Conservation (phyloP, 176 grass and related monocot species). For the Oryza glaberrima region DNA sequence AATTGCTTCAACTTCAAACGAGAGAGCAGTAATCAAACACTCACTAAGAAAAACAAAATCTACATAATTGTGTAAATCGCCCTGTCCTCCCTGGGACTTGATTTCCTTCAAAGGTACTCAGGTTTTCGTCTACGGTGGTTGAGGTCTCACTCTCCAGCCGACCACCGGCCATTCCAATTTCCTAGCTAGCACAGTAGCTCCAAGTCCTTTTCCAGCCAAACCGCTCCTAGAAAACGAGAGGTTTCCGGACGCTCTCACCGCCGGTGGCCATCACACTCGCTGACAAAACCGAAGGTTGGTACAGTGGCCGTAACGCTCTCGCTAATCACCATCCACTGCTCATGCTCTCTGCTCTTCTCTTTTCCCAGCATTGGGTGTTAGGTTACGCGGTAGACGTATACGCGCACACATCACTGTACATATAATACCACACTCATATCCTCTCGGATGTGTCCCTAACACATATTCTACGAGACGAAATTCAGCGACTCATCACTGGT, state of each 20-base stretch:
- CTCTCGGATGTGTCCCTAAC: too few relatives aligned
- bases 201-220: neutral
- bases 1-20: too few relatives aligned
- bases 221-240: neutral
- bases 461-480: too few relatives aligned
- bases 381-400: too few relatives aligned
- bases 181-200: neutral
- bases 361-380: neutral
- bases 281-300: neutral
- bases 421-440: too few relatives aligned
- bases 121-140: constrained; percentile 20
- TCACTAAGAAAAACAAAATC: neutral
- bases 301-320: neutral
- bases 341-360: neutral
- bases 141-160: constrained; percentile 19
- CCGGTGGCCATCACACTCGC: neutral
- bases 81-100: neutral
- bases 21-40: neutral
- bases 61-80: neutral
- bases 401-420: too few relatives aligned
- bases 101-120: constrained; percentile 23
- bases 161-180: neutral
- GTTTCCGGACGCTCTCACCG: neutral
- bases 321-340: too few relatives aligned
- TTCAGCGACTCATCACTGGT: too few relatives aligned